phyloP scores from a whole-genome alignment of 192 early-diverging fungal genomes.

The Entomortierella chlamydospora region DNA sequence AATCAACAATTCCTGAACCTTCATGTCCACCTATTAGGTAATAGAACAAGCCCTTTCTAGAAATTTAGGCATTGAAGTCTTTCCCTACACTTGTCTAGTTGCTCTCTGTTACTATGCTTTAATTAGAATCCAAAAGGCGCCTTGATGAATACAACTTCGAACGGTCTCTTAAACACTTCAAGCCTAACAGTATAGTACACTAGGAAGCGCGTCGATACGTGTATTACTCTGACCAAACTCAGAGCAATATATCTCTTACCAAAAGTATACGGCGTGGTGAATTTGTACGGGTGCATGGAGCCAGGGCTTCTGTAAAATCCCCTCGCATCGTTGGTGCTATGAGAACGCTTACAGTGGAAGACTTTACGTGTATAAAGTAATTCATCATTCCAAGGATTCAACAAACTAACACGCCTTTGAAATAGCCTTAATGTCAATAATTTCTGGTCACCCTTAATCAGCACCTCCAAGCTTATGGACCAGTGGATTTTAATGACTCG shows the following conservation, averaged over 20 bases:
- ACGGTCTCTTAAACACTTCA: conserved; percentile 20
- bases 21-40: no score
- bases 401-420: conserved; percentile 8
- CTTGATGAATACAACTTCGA: no score
- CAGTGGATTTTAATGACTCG: conserved; percentile 1
- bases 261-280: background rate
- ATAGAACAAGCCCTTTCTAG: no score
- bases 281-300: conserved; percentile 12
- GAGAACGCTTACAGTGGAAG: background rate
- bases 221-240: conserved; percentile 25
- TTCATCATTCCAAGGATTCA: background rate
- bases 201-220: conserved; percentile 1
- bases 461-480: conserved; percentile 1
- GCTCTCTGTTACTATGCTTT: no score
- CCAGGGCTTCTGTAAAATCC: conserved; percentile 26
- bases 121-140: no score
- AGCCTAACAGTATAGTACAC: conserved; percentile 14
- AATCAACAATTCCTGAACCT: background rate
- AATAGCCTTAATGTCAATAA: conserved; percentile 15
- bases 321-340: conserved; percentile 24
- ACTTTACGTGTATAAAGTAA: conserved; percentile 21
- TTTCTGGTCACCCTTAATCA: conserved; percentile 15
- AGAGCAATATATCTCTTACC: conserved; percentile 3
- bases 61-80: no score
- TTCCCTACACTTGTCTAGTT: no score